Percentiles rank a stretch among this genome's conserved stretches.
These are phyloP conservation scores for Nelumbo lutea DNA, from an alignment of 164 flowering plant genomes.

Conservation along the genomic window DNA sequence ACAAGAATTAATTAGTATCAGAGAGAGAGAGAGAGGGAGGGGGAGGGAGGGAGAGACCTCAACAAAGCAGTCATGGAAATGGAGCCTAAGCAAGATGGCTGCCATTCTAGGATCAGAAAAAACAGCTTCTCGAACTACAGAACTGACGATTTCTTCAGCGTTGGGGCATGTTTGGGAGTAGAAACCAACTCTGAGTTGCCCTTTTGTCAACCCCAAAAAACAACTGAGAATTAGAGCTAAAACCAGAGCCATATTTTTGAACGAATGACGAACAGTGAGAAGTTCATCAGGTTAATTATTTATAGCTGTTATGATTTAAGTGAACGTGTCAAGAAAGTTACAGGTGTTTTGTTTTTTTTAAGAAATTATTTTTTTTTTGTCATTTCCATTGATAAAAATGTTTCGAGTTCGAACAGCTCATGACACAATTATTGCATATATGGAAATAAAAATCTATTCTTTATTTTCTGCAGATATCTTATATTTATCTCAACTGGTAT, in stretches of 20 bases:
- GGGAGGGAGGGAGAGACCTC: slow-evolving; percentile 34
- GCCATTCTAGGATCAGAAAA: slow-evolving; percentile 29
- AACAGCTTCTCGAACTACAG: slow-evolving; percentile 36
- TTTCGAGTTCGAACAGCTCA: no score
- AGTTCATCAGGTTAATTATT: no score
- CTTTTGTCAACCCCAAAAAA: slow-evolving; percentile 5
- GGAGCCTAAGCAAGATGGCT: slow-evolving; percentile 41
- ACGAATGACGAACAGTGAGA: no score
- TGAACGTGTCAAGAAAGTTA: no score
- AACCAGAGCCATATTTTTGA: neutral
- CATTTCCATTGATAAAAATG: no score
- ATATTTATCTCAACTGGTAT: no score
- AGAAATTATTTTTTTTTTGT: no score
- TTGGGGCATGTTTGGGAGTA: slow-evolving; percentile 57
- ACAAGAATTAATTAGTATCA: slow-evolving; percentile 8
- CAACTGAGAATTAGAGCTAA: slow-evolving; percentile 9
- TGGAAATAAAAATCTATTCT: no score
- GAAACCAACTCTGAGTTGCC: slow-evolving; percentile 48
- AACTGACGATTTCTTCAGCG: slow-evolving; percentile 48
- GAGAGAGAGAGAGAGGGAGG: neutral
- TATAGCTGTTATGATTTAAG: no score
- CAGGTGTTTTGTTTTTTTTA: no score
- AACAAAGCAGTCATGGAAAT: slow-evolving; percentile 66
- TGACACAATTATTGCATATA: no score
- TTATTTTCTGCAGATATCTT: no score